phyloP scores from a whole-genome alignment of 257 asterid species.

The Nicotiana obtusifolia region DNA sequence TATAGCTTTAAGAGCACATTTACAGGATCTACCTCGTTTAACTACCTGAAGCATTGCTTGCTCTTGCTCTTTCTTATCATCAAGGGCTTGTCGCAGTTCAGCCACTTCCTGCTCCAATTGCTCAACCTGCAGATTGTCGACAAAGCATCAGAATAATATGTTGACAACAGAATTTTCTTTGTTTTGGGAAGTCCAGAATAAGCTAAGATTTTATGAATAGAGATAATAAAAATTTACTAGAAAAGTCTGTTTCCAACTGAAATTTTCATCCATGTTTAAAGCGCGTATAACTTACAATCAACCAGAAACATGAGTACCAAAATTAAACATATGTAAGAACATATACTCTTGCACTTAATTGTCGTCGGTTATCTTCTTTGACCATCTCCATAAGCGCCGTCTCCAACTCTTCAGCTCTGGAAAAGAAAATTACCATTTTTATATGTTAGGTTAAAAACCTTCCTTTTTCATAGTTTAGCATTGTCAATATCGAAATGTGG shows the following conservation, averaged over 20 bases:
- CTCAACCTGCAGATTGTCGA: conserved; percentile 52
- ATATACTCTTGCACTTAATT: conserved; percentile 75
- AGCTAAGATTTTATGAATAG: background rate
- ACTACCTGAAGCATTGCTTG: conserved; percentile 74
- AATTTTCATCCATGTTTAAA: background rate
- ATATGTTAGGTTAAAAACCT: background rate
- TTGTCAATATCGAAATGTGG: background rate
- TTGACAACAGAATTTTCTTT: background rate
- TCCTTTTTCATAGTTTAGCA: background rate
- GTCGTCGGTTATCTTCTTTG: conserved; percentile 74
- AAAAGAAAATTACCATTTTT: conserved; percentile 13
- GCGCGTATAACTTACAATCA: background rate
- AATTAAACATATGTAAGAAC: background rate
- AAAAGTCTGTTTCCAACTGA: background rate
- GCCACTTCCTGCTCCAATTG: conserved; percentile 67
- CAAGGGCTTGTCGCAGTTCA: conserved; percentile 52
- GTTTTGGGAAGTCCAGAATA: background rate
- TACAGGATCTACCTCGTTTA: background rate
- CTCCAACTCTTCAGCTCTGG: conserved; percentile 90
- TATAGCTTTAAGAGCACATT: conserved; percentile 13
- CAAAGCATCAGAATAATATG: background rate
- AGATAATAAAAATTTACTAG: background rate
- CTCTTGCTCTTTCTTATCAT: conserved; percentile 69
- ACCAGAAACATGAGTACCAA: background rate
- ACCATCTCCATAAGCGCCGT: conserved; percentile 88